Evolutionary conservation across 169 alveolate genomes (phyloP).

Genomic region (Plasmodium berghei): DNA sequence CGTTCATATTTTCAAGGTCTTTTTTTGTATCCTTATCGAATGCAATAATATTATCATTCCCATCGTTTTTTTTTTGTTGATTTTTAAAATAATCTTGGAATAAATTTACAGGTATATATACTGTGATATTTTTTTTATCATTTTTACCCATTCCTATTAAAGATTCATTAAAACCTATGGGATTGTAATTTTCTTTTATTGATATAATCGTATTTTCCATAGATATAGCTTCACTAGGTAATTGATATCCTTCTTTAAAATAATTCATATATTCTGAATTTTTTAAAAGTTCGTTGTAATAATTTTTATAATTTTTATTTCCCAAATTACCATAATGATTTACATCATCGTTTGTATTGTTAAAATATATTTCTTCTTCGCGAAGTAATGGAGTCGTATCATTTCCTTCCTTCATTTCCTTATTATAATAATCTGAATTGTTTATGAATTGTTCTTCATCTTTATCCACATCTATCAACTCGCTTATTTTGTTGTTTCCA

Average conservation of each 20-base stretch:
- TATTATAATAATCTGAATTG: slow-evolving; percentile 18
- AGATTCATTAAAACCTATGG: slow-evolving; percentile 71
- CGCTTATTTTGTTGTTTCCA: slow-evolving; percentile 32
- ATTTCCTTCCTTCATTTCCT: background rate
- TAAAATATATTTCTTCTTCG: slow-evolving; percentile 27
- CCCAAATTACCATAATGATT: background rate
- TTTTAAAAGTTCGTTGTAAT: slow-evolving; percentile 29
- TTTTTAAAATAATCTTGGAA: slow-evolving; percentile 44
- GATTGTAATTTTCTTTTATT: slow-evolving; percentile 71
- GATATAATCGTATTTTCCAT: slow-evolving; percentile 42
- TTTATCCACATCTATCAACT: slow-evolving; percentile 64
- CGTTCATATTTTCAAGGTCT: slow-evolving; percentile 15
- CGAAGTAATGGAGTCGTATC: background rate
- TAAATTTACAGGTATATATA: slow-evolving; percentile 48
- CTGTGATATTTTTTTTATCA: slow-evolving; percentile 72
- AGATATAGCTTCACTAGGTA: slow-evolving; percentile 39
- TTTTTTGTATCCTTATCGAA: slow-evolving; percentile 3
- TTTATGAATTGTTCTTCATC: slow-evolving; percentile 60
- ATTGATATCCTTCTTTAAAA: slow-evolving; percentile 54
- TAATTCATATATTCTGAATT: slow-evolving; percentile 37
- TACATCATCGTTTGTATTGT: slow-evolving; percentile 10
- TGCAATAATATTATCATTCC: background rate
- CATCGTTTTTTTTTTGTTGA: background rate
- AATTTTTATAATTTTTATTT: background rate
- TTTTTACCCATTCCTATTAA: slow-evolving; percentile 46